phyloP scores from a whole-genome alignment of 805 yeast genomes.

The Lipomyces lipofer region DNA sequence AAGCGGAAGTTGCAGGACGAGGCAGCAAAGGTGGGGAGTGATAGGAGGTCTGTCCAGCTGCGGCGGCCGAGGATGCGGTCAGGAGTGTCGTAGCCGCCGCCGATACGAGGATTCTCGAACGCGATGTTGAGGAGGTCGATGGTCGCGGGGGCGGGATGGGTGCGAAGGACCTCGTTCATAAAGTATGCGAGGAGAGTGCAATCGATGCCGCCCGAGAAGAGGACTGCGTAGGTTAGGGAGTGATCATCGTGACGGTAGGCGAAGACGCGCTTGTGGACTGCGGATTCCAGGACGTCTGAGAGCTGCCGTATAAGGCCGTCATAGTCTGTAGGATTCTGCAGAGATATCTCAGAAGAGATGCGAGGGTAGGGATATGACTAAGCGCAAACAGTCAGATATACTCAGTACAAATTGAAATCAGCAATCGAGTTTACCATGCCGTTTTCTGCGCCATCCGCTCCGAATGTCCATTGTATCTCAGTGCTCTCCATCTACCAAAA shows the following conservation, averaged over 20 bases:
- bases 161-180: slow-evolving; percentile 34
- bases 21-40: neutral
- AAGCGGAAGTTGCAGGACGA: slow-evolving; percentile 18
- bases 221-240: slow-evolving; percentile 51
- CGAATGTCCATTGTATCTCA: slow-evolving; percentile 5
- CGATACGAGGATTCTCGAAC: slow-evolving; percentile 79
- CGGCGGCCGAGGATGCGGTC: slow-evolving; percentile 75
- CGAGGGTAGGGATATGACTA: slow-evolving; percentile 9
- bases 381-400: neutral
- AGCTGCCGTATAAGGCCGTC: slow-evolving; percentile 26
- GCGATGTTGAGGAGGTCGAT: slow-evolving; percentile 90
- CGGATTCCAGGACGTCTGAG: slow-evolving; percentile 12
- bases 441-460: too few relatives aligned
- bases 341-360: neutral
- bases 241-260: slow-evolving; percentile 7
- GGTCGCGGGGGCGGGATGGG: slow-evolving; percentile 29
- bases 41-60: slow-evolving; percentile 54
- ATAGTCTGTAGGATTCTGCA: neutral
- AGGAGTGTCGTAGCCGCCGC: slow-evolving; percentile 63
- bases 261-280: slow-evolving; percentile 16
- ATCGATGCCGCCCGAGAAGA: slow-evolving; percentile 95
- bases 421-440: neutral
- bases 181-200: slow-evolving; percentile 73
- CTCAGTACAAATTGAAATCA: too few relatives aligned
- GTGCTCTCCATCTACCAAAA: neutral